Base-by-base conservation (phyloP, 163 green algal genomes). In the Volvox carteri region DNA sequence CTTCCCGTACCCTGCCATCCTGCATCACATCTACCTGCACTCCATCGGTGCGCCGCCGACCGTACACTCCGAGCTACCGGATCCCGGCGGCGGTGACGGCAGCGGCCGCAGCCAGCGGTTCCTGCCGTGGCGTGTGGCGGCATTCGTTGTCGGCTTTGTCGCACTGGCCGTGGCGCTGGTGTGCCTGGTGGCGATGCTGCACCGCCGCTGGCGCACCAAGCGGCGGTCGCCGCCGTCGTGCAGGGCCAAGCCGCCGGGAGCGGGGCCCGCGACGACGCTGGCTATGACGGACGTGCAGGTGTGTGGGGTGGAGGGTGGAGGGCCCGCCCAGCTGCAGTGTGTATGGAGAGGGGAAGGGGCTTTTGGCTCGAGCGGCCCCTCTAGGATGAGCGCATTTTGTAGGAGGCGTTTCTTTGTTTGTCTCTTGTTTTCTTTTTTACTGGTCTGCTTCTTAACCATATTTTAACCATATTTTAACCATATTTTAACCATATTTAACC, bases 261-360 rank as follows among this genome's bases (percentile, higher is more conserved):
- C 80, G 0, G 65, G 65, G 21, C 65, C 80, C 7, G 65, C 65
- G 42, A 87, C 80, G 1, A 87, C 80, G 14, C 33, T 87, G 46
- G 80, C 65, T 0, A 2, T 79, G 28, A 87, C 80, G 48, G 80
- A 87, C 46, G 80, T 87, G 80, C 80, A 86, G 79, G 62, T 52
- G 42, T 30, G 77, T 14, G 9, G 5, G 56, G 72, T 25, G 41
- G 72, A 12, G 58, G 9, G 58, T 23, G 65, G 65, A 16, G n/a
- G n/a, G n/a, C n/a, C n/a, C n/a, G n/a, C n/a, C n/a, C n/a, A n/a
- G n/a, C n/a, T n/a, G n/a, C n/a, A n/a, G n/a, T n/a, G n/a, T n/a
- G n/a, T n/a, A n/a, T n/a, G n/a, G n/a, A n/a, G n/a, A n/a, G n/a
- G n/a, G n/a, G n/a, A n/a, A n/a, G n/a, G n/a, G n/a, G n/a, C n/a